Base-by-base conservation (phyloP, 441 rosid species). In the Populus hybrid region DNA sequence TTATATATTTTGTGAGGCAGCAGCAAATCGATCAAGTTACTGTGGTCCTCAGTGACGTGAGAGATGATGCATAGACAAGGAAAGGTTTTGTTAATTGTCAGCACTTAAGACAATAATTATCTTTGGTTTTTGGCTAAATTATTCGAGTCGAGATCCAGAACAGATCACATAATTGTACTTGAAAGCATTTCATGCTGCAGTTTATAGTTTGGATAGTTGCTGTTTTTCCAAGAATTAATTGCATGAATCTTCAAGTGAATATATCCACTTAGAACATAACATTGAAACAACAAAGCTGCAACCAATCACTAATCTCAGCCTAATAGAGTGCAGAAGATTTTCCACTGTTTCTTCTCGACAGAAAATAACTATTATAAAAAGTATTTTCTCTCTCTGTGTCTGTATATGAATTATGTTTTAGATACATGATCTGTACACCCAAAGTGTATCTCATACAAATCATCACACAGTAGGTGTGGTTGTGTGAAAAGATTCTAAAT, bases 1-100 rank as follows among this genome's bases (percentile, higher is more conserved):
- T 24, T 72, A 63, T 36, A 34, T 68, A 66, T 40, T 38, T 46
- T 73, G 75, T 59, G 74, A 74, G 81, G 77, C 79, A 3, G 57
- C 57, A 46, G 76, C 53, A n/a, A 66, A 30, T 40, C 28, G 72
- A 2, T 6, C 32, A 23, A 61, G 50, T 61, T 75, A 7, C 12
- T 32, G 65, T 10, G 38, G 38, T 53, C 66, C 75, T 53, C 34
- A 23, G 66, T 72, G 67, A 72, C 59, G 63, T 67, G 14, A 64
- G 70, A 40, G 40, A 24, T 69, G 46, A 30, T 18, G 83, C 34
- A 21, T 11, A 12, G 53, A 46, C 0, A 12, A 46, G 20, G 57
- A 14, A 46, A 12, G 57, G 57, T 46, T 46, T 46, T 46, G 57
- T 14, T 46, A 46, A 46, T 46, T 46, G 57, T 38, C 42, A 38